Conservation (phyloP, 177 flowering plant genomes). For the Telopea speciosissima region DNA sequence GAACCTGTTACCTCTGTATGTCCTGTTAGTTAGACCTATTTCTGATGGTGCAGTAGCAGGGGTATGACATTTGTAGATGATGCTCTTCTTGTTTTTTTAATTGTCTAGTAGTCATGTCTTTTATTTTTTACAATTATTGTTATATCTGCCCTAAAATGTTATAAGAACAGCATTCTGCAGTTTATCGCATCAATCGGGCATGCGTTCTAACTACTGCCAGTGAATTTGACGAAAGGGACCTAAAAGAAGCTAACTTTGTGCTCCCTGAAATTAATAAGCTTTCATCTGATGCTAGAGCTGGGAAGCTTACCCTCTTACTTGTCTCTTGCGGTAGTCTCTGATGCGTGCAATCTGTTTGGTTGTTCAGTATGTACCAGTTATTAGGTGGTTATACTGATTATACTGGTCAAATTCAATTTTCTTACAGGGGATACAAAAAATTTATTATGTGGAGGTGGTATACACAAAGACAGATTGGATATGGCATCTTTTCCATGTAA, state of each 20-base stretch:
- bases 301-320: slow-evolving; percentile 56
- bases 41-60: slow-evolving; percentile 38
- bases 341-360: slow-evolving; percentile 6
- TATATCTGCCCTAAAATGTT: slow-evolving; percentile 12
- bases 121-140: not conserved
- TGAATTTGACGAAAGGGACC: slow-evolving; percentile 36
- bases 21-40: slow-evolving; percentile 55
- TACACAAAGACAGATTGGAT: slow-evolving; percentile 26
- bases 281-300: slow-evolving; percentile 47
- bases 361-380: not conserved
- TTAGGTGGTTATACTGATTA: not conserved
- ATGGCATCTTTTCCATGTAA: slow-evolving; percentile 34
- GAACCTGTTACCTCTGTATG: slow-evolving; percentile 51
- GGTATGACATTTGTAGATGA: slow-evolving; percentile 30
- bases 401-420: slow-evolving; percentile 1
- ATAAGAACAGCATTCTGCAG: slow-evolving; percentile 50
- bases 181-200: slow-evolving; percentile 49
- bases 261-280: slow-evolving; percentile 75
- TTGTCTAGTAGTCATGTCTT: not conserved
- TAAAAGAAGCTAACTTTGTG: slow-evolving; percentile 48
- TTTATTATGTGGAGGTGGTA: slow-evolving; percentile 22
- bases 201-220: slow-evolving; percentile 34
- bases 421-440: slow-evolving; percentile 40
- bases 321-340: slow-evolving; percentile 62
- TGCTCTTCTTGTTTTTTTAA: slow-evolving; percentile 1